phyloP scores from a whole-genome alignment of 345 rosid species.

The Psidium guajava region DNA sequence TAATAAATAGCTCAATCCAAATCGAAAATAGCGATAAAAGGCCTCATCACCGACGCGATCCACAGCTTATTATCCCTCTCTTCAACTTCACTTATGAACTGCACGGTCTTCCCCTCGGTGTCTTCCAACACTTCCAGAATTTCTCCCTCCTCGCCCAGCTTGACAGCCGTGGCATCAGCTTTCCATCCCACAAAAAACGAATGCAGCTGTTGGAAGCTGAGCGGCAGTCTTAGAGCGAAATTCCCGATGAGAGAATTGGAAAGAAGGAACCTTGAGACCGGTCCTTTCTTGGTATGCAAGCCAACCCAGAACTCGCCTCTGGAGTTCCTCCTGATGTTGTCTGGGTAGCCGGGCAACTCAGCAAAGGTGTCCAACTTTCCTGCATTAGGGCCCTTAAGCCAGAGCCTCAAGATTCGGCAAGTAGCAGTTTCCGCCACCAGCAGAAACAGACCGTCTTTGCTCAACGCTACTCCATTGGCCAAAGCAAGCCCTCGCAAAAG shows the following conservation, averaged over 20 bases:
- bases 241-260: slow-evolving; percentile 32
- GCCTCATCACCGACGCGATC: slow-evolving; percentile 61
- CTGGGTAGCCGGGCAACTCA: slow-evolving; percentile 55
- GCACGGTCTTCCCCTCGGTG: slow-evolving; percentile 35
- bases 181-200: slow-evolving; percentile 38
- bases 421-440: slow-evolving; percentile 41
- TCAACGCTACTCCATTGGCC: slow-evolving; percentile 66
- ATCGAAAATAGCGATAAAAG: slow-evolving; percentile 41
- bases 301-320: slow-evolving; percentile 75
- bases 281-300: slow-evolving; percentile 51
- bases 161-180: slow-evolving; percentile 53
- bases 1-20: slow-evolving; percentile 4
- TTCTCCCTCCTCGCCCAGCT: slow-evolving; percentile 42
- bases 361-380: slow-evolving; percentile 34
- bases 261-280: slow-evolving; percentile 22
- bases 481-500: slow-evolving; percentile 41
- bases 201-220: slow-evolving; percentile 39
- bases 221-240: slow-evolving; percentile 25
- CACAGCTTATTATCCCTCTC: slow-evolving; percentile 55
- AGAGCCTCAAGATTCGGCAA: slow-evolving; percentile 28
- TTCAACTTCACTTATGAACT: slow-evolving; percentile 64
- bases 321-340: slow-evolving; percentile 44
- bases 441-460: slow-evolving; percentile 48
- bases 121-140: slow-evolving; percentile 43
- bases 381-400: slow-evolving; percentile 35